Evolutionary conservation across 768 basidiomycete species (phyloP), one percentile per base, ranked within the genome.

Genomic region (Pholiota microspora): DNA sequence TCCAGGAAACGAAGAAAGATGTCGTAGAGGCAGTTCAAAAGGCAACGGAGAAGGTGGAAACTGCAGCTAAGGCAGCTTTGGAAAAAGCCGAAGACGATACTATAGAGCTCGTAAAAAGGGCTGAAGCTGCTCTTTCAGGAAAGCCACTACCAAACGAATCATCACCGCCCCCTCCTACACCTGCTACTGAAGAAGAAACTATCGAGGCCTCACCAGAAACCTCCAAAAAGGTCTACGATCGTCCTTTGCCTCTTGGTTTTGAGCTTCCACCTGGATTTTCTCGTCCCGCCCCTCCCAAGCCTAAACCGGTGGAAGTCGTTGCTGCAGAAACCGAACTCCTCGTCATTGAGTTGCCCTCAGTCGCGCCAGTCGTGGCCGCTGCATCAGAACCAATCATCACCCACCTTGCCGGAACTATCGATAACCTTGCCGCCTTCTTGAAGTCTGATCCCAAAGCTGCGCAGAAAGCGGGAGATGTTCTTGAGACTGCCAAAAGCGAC

Each of bases 191-290:
- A n/a, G n/a, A n/a, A n/a, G n/a, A 53, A 38, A 49, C 54, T 27
- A 35, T 59, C 46, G 31, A 61, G 28, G 4, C 8, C 12, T 31
- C 47, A 50, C 53, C 57, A 10, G 25, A 63, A 53, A 54, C 59
- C 27, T 59, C 55, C n/a, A 71, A 73, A 25, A 72, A 73, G 42
- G 73, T 88, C 16, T 96, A 96, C 65, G 70, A 73, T 42, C 79
- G 72, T 15, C 86, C 88, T 5, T 77, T 98, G 21, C 97, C 96
- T n/a, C 71, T 99, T 48, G 96, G 94, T 10, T 92, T 91, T 67
- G 94, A 98, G 69, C 92, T 89, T 8, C 95, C 96, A 29, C 92
- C 92, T 21, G 96, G 96, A 16, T 98, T 84, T 69, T 76, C 79
- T 53, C 79, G 85, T 34, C 85, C 89, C 10, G 60, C 73, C 18